Percentiles rank a stretch among this genome's conserved stretches.
Conservation (phyloP, 345 rosid genomes). For the Eucalyptus curtisii region DNA sequence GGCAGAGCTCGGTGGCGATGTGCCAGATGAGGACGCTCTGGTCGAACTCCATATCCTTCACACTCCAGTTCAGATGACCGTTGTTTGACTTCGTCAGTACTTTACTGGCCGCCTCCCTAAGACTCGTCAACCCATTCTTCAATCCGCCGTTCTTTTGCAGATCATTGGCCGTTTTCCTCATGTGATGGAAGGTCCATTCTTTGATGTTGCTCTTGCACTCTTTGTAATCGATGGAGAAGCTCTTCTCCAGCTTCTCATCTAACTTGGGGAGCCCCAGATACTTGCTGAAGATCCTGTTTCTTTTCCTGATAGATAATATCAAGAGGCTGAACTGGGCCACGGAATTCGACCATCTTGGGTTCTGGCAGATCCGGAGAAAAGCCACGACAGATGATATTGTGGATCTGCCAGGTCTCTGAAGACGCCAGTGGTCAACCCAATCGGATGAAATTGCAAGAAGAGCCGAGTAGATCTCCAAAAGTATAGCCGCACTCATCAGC, state of each 20-base stretch:
- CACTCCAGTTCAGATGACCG: too few species aligned
- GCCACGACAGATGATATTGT: background rate
- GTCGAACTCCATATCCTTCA: too few species aligned
- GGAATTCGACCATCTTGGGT: background rate
- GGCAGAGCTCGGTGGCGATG: too few species aligned
- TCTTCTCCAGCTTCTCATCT: background rate
- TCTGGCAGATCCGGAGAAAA: background rate
- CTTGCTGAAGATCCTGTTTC: background rate
- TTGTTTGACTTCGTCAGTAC: too few species aligned
- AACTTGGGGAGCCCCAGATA: background rate
- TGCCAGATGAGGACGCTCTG: too few species aligned
- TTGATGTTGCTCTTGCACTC: background rate
- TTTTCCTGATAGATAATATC: background rate
- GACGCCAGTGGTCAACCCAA: background rate
- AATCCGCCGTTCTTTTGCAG: rapidly evolving
- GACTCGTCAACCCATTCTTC: background rate
- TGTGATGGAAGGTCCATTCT: background rate
- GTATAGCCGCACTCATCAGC: background rate
- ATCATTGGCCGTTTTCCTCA: rapidly evolving
- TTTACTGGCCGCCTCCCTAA: background rate
- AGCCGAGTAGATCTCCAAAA: background rate
- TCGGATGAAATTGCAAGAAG: background rate
- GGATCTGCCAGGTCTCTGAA: background rate
- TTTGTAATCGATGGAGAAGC: background rate
- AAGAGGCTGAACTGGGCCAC: background rate